Evolutionary conservation across 2,329 filamentous ascomycete genomes (phyloP).

Genomic region (Tolypocladium endophyticum): DNA sequence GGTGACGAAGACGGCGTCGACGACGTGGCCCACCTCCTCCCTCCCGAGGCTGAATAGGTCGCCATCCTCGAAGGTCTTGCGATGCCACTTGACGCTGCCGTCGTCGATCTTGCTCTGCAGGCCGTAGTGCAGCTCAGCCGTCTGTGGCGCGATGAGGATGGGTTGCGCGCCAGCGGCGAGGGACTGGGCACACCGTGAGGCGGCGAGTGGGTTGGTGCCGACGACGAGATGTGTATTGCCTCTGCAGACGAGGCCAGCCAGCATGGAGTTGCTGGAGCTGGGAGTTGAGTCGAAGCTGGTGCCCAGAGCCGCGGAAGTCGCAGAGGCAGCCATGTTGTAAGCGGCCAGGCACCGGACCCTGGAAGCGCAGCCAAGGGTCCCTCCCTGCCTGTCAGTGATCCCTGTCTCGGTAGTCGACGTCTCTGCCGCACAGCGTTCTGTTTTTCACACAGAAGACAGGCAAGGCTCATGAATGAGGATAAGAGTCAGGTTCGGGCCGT

Average conservation of each 20-base stretch:
- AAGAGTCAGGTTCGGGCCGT: neutral
- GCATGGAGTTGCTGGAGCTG: conserved; percentile 25
- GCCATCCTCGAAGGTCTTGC: conserved; percentile 54
- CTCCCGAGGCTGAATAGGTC: conserved; percentile 73
- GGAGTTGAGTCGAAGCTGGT: neutral
- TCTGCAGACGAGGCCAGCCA: conserved; percentile 61
- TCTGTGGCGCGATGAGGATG: conserved; percentile 63
- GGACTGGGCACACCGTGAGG: conserved; percentile 68
- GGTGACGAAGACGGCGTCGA: conserved; percentile 90
- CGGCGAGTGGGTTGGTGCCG: conserved; percentile 80
- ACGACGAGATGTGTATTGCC: conserved; percentile 73
- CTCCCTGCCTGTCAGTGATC: neutral
- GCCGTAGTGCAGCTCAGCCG: conserved; percentile 45
- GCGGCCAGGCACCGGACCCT: neutral
- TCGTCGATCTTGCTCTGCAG: conserved; percentile 55
- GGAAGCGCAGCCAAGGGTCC: neutral
- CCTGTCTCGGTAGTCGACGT: neutral
- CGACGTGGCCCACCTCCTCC: conserved; percentile 62
- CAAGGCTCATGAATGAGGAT: neutral
- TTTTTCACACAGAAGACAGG: no score
- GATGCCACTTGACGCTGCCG: conserved; percentile 55
- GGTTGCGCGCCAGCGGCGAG: conserved; percentile 74
- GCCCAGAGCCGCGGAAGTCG: neutral
- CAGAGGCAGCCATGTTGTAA: neutral
- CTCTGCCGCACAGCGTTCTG: neutral